phyloP scores from a whole-genome alignment of 2,329 filamentous ascomycete species.

The Xylariaceae sp. region DNA sequence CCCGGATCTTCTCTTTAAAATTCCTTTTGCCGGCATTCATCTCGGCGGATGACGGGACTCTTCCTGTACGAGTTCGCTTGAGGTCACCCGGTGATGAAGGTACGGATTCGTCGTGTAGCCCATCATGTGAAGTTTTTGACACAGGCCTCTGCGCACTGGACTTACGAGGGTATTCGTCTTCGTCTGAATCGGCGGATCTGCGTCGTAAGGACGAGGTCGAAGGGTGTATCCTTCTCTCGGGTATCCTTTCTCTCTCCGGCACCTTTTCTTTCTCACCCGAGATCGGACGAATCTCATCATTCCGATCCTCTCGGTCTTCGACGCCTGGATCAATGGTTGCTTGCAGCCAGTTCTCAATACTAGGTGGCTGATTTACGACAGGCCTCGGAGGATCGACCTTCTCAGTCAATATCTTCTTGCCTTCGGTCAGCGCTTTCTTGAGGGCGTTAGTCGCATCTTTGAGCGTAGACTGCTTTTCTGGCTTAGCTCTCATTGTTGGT shows the following conservation, averaged over 20 bases:
- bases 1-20: constrained; percentile 54
- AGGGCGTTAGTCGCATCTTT: constrained; percentile 57
- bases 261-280: constrained; percentile 35
- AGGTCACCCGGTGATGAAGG: constrained; percentile 38
- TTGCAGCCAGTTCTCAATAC: constrained; percentile 61
- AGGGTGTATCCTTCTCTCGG: constrained; percentile 30
- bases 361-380: constrained; percentile 52
- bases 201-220: constrained; percentile 23
- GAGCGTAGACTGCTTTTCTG: constrained; percentile 52
- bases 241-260: constrained; percentile 31
- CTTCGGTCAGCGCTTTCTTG: constrained; percentile 59
- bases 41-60: constrained; percentile 43
- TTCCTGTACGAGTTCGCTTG: constrained; percentile 53
- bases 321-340: constrained; percentile 59
- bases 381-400: constrained; percentile 49
- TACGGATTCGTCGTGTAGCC: constrained; percentile 30
- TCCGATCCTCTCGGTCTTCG: constrained; percentile 33
- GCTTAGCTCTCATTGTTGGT: constrained; percentile 41
- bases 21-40: constrained; percentile 46
- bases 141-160: constrained; percentile 10
- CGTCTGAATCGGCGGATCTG: constrained; percentile 14
- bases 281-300: constrained; percentile 30
- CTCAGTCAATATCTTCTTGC: constrained; percentile 61
- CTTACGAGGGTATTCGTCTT: constrained; percentile 15
- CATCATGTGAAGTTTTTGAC: constrained; percentile 15